Conservation (phyloP, 306 rosid species). For the Pachyrhizus erosus region DNA sequence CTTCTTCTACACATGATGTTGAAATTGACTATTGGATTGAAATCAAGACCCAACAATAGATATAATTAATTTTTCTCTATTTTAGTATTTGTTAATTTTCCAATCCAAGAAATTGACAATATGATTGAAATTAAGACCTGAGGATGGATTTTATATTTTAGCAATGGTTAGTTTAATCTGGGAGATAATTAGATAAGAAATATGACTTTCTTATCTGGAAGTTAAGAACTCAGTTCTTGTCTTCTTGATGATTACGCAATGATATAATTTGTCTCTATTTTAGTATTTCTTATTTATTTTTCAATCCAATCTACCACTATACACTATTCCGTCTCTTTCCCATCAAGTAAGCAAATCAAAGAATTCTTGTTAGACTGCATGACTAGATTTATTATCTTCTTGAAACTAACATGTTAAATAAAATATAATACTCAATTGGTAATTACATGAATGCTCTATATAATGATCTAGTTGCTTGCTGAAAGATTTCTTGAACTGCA, state of each 20-base stretch:
- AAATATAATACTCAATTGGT: not conserved
- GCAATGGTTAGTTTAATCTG: not conserved
- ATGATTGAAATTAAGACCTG: not conserved
- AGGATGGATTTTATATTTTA: not conserved
- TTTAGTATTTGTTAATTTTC: not conserved
- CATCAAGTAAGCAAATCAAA: not conserved
- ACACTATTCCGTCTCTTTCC: not conserved
- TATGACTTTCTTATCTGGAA: no score
- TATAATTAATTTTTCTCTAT: not conserved
- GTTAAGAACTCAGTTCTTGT: not conserved
- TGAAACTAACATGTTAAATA: constrained; percentile 2
- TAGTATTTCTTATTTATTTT: not conserved
- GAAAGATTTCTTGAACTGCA: not conserved
- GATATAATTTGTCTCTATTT: not conserved
- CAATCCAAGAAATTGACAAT: not conserved
- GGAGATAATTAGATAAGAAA: not conserved
- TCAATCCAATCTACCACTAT: not conserved
- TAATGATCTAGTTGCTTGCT: not conserved
- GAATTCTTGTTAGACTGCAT: not conserved
- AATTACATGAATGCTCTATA: not conserved
- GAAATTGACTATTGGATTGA: not conserved
- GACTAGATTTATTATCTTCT: not conserved
- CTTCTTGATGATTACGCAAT: not conserved
- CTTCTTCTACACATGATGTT: not conserved
- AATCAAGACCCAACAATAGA: not conserved